phyloP scores from a whole-genome alignment of 1,284 basidiomycete species.

The Papiliotrema nemorosa region DNA sequence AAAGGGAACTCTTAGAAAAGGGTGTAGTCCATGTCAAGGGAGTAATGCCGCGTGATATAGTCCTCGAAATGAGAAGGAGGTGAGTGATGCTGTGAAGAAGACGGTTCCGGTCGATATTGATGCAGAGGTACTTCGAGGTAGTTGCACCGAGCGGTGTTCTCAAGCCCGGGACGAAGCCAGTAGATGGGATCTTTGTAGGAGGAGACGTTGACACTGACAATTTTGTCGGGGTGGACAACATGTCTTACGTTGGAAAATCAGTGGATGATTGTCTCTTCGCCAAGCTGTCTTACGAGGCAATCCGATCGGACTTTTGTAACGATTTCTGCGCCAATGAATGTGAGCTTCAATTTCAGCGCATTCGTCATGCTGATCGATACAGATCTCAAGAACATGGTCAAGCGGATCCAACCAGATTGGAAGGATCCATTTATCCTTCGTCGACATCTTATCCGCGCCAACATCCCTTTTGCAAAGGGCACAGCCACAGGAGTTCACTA shows the following conservation, averaged over 20 bases:
- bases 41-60: slow-evolving; percentile 18
- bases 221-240: slow-evolving; percentile 7
- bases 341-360: neutral
- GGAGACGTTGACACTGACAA: slow-evolving; percentile 1
- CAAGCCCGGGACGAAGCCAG: slow-evolving; percentile 7
- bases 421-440: slow-evolving; percentile 9
- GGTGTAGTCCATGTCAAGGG: slow-evolving; percentile 20
- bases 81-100: neutral
- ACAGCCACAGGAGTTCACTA: slow-evolving; percentile 19
- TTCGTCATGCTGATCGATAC: neutral
- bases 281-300: slow-evolving; percentile 4
- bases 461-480: slow-evolving; percentile 13
- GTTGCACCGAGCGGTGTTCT: slow-evolving; percentile 12
- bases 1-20: slow-evolving; percentile 9
- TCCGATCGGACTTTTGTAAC: slow-evolving; percentile 1
- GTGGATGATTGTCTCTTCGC: neutral
- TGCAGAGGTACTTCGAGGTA: slow-evolving; percentile 12
- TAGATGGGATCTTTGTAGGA: slow-evolving; percentile 11
- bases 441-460: slow-evolving; percentile 19
- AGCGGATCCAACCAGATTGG: slow-evolving; percentile 13
- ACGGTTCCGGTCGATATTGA: too few relatives aligned
- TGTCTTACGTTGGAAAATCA: neutral
- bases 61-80: slow-evolving; percentile 10
- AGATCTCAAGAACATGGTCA: slow-evolving; percentile 14
- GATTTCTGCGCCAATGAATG: slow-evolving; percentile 10